Percentiles rank a stretch among this genome's conserved stretches.
Conservation (phyloP, 1,284 basidiomycete species). For the Somion occarium region DNA sequence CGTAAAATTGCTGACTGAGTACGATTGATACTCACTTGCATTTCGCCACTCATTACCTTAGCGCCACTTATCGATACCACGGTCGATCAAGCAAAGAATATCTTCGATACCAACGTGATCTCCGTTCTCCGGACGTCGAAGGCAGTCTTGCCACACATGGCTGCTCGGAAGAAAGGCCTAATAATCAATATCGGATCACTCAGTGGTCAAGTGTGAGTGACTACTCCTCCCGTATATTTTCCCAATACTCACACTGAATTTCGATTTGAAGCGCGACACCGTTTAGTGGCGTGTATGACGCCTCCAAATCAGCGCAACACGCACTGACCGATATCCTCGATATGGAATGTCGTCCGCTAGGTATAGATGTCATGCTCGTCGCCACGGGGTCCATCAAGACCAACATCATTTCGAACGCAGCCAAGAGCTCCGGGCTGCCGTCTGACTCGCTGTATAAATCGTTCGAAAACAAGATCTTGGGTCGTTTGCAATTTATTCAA, state of each 20-base stretch:
- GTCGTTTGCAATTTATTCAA: neutral
- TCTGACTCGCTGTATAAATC: conserved; percentile 44
- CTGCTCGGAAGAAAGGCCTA: conserved; percentile 48
- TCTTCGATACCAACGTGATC: conserved; percentile 64
- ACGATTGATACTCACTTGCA: no score
- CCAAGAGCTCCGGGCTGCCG: conserved; percentile 37
- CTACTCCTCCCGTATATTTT: neutral
- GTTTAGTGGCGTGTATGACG: conserved; percentile 65
- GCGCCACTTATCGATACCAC: conserved; percentile 51
- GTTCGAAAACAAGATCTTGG: conserved; percentile 17
- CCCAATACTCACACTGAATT: neutral
- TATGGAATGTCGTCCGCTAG: conserved; percentile 66
- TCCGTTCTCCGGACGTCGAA: conserved; percentile 57
- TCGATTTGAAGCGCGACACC: conserved; percentile 47
- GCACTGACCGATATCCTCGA: conserved; percentile 56
- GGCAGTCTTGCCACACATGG: conserved; percentile 70
- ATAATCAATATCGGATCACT: conserved; percentile 74
- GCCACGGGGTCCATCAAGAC: conserved; percentile 55
- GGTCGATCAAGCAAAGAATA: conserved; percentile 43
- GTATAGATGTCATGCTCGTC: conserved; percentile 55
- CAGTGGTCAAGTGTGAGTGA: conserved; percentile 49
- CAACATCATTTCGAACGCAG: conserved; percentile 50
- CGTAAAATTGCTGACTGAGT: no score
- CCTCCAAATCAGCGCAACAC: conserved; percentile 62
- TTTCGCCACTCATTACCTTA: neutral